These are phyloP conservation scores for Pinus tabuliformis DNA, from an alignment of 75 land plant genomes.

Conservation along the genomic window DNA sequence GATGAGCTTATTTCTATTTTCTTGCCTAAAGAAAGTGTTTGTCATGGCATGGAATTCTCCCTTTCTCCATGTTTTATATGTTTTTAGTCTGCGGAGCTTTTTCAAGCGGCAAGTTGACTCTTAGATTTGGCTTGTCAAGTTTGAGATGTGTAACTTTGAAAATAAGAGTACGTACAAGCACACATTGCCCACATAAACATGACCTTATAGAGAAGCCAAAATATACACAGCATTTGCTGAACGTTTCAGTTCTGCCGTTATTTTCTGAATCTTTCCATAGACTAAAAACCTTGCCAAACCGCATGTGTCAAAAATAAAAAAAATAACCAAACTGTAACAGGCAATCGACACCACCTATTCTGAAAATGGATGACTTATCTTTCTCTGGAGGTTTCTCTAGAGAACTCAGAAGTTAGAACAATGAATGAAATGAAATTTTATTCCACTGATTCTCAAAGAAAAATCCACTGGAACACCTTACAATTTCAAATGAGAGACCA, in stretches of 20 bases:
- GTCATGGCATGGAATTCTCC: too few relatives aligned
- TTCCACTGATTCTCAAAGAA: not conserved
- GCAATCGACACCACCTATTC: not conserved
- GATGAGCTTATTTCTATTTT: too few relatives aligned
- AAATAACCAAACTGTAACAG: not conserved
- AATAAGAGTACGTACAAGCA: not conserved
- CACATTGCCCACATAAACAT: not conserved
- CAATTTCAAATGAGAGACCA: too few relatives aligned
- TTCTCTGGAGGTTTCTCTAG: not conserved
- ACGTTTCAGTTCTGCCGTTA: not conserved
- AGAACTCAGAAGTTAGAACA: not conserved
- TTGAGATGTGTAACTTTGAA: not conserved
- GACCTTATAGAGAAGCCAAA: not conserved
- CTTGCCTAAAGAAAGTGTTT: too few relatives aligned
- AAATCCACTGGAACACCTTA: not conserved
- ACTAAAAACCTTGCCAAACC: not conserved
- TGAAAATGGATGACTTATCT: not conserved
- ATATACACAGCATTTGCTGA: not conserved
- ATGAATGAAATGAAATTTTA: slow-evolving; percentile 1
- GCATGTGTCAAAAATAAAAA: not conserved
- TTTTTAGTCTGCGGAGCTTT: too few relatives aligned
- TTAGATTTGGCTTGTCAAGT: too few relatives aligned
- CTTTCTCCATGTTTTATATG: too few relatives aligned
- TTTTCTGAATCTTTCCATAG: not conserved
- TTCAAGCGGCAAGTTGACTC: too few relatives aligned